phyloP scores from a whole-genome alignment of 805 yeast species.

The Metschnikowia cubensis region DNA sequence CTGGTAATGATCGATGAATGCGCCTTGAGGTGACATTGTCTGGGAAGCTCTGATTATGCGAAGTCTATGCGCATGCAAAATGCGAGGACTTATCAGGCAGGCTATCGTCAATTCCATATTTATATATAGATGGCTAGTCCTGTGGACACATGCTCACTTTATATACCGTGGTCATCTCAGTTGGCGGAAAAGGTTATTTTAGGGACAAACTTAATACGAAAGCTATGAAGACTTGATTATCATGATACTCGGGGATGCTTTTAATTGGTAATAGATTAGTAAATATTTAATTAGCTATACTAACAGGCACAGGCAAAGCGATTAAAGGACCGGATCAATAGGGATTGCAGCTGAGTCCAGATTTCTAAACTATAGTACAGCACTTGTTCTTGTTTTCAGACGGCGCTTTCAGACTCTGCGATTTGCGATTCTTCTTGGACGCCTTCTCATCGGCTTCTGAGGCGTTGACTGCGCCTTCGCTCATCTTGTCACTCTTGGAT shows the following conservation, averaged over 20 bases:
- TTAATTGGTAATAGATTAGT: not conserved
- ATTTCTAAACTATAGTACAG: constrained; percentile 14
- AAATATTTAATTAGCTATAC: not conserved
- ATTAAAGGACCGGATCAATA: not conserved
- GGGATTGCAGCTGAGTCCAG: not conserved
- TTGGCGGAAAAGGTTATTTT: too few relatives aligned
- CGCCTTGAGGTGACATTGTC: not conserved
- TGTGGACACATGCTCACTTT: too few relatives aligned
- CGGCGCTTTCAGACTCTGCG: constrained; percentile 9
- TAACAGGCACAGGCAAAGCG: not conserved
- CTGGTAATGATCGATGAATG: not conserved
- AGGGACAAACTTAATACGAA: too few relatives aligned
- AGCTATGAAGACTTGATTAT: too few relatives aligned
- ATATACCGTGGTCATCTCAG: too few relatives aligned
- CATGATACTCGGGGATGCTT: not conserved
- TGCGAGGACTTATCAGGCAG: not conserved
- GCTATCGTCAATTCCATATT: too few relatives aligned
- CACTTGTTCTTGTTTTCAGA: constrained; percentile 15
- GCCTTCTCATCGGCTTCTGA: constrained; percentile 9
- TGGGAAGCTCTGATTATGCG: not conserved
- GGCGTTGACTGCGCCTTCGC: constrained; percentile 2
- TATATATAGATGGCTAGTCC: too few relatives aligned
- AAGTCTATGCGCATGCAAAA: not conserved
- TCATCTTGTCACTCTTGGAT: constrained; percentile 4
- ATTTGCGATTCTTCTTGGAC: constrained; percentile 11